Evolutionary conservation across 2,329 filamentous ascomycete species (phyloP), one percentile per base, ranked within the genome.

Genomic region (Eurotiales sp.): DNA sequence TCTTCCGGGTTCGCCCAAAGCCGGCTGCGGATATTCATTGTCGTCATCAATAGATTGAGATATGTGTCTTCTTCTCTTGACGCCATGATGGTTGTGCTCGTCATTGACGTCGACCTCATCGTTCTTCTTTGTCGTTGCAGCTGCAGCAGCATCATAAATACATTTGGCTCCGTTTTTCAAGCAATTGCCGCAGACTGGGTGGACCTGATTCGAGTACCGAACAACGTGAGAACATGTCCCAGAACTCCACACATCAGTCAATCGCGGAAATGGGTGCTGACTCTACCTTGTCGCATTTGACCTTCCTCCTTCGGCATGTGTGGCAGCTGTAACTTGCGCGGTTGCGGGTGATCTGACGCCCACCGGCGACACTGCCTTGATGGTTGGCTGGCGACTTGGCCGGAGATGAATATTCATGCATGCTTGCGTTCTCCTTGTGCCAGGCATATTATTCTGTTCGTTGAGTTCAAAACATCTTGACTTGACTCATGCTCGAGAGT

Each of bases 251-350:
- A 12, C 8, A 11, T 14, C 14, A 32, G 29, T 30, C 10, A 32
- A 32, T 19, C 19, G 17, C 8, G 7, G 11, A 12, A 11, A 5
- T 17, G 2, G 3, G 27, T 10, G 12, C n/a, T 14, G 21, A 12
- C 23, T 29, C 17, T 27, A 66, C 64, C 61, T 74, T 74, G 58
- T 73, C 67, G 55, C 73, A 76, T 65, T 75, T 76, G 44, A 76
- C 71, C 56, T 76, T 76, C 25, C 73, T 66, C 52, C 70, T 61
- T 43, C 73, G 69, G 60, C 73, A 76, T 1, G 65, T 72, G 57
- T 74, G 68, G 53, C 74, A 76, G 56, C 71, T 74, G 56, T 76
- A 75, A 56, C 72, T 75, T 29, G 70, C 66, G 44, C 74, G 70
- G 42, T 72, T 75, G 15, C 74, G 70, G 32, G 73, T 76, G 46